phyloP scores from a whole-genome alignment of 2,329 filamentous ascomycete species.

The Diplodia sapinea region DNA sequence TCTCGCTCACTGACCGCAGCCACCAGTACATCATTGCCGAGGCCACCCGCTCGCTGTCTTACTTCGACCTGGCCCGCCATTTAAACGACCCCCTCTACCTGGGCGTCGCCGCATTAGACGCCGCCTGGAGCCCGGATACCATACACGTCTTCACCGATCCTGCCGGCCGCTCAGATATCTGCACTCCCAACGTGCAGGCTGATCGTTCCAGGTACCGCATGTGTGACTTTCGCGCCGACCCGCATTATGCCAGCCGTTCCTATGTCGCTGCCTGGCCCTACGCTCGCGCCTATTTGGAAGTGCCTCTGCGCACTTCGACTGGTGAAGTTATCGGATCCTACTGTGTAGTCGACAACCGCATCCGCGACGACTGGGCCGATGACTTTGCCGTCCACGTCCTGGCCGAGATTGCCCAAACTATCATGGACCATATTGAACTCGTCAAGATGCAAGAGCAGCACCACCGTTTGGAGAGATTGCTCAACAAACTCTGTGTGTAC shows the following conservation, averaged over 20 bases:
- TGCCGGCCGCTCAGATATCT: conserved; percentile 18
- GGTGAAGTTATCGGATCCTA: conserved; percentile 44
- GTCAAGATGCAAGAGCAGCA: conserved; percentile 5
- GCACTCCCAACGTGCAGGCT: conserved; percentile 37
- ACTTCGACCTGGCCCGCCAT: conserved; percentile 41
- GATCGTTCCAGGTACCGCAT: conserved; percentile 38
- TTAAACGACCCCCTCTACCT: neutral
- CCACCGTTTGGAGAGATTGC: conserved; percentile 34
- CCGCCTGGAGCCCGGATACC: conserved; percentile 3
- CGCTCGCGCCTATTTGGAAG: conserved; percentile 43
- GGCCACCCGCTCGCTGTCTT: conserved; percentile 50
- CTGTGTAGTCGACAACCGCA: conserved; percentile 40
- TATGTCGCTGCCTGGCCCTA: conserved; percentile 40
- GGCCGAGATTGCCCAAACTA: conserved; percentile 31
- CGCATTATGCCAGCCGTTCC: conserved; percentile 41
- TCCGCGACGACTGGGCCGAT: conserved; percentile 40
- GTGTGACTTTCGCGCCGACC: conserved; percentile 43
- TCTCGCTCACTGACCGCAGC: conserved; percentile 56
- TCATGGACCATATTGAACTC: conserved; percentile 33
- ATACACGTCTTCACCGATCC: conserved; percentile 8
- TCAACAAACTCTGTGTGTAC: conserved; percentile 27
- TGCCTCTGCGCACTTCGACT: conserved; percentile 42
- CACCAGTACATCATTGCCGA: conserved; percentile 59
- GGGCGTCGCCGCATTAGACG: neutral
- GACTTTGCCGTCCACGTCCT: conserved; percentile 35